phyloP scores from a whole-genome alignment of 768 basidiomycete species.

The Mycena maculata region DNA sequence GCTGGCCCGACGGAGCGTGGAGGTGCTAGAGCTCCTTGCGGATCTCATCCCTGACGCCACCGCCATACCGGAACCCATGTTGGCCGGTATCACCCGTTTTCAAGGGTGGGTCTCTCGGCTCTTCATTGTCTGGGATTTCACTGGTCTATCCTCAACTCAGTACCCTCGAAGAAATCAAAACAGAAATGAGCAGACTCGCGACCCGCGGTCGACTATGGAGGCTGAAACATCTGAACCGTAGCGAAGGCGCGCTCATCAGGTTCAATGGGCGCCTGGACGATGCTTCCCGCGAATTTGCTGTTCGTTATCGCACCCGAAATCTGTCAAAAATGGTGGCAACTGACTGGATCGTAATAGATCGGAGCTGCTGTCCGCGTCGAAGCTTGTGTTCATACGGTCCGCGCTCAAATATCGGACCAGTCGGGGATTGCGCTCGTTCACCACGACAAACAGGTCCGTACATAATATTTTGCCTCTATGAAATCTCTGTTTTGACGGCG shows the following conservation, averaged over 20 bases:
- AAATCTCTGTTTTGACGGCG: not conserved
- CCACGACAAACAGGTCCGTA: not conserved
- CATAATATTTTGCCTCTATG: not conserved
- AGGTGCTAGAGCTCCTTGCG: not conserved
- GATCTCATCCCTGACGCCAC: not conserved
- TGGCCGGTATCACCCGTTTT: constrained; percentile 5
- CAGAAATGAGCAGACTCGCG: not conserved
- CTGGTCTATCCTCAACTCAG: not conserved
- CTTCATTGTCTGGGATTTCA: not conserved
- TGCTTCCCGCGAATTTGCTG: constrained; percentile 9
- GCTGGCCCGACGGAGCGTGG: not conserved
- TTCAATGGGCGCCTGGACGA: constrained; percentile 18
- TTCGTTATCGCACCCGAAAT: not conserved
- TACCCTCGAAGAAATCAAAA: not conserved
- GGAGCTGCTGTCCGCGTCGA: constrained; percentile 1
- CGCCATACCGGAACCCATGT: constrained; percentile 1
- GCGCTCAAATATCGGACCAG: not conserved
- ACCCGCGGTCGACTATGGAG: not conserved
- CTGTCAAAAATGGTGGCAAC: too few relatives aligned
- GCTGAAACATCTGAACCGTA: constrained; percentile 17
- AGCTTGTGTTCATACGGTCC: not conserved
- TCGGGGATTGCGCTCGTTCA: not conserved
- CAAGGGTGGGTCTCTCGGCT: not conserved
- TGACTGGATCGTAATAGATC: not conserved
- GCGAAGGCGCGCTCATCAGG: not conserved